Evolutionary conservation across 805 yeast genomes (phyloP), one percentile per base, ranked within the genome.

Genomic region (Candida nitratophila): DNA sequence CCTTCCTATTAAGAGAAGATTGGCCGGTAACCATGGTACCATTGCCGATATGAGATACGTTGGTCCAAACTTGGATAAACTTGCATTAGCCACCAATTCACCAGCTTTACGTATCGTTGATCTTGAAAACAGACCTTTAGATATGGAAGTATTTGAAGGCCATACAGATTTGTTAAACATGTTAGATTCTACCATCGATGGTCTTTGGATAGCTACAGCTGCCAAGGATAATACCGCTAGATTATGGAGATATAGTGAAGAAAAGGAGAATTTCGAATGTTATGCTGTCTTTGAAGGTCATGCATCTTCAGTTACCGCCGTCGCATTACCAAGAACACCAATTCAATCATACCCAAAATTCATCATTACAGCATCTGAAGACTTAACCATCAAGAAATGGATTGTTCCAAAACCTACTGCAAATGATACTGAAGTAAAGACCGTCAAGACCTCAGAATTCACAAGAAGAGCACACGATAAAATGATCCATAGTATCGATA

Each of bases 391-490:
- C 32, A 89, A 89, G 60, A 83, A 81, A 60, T 89, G 96, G 96
- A 71, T 71, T 38, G 75, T 89, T 26, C 88, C 90, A 5, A 66
- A 65, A 43, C 66, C 64, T n/a, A 47, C 36, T 8, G 36, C 36
- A 29, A 20, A 21, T 9, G 27, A 39, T 26, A 21, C 21, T 8
- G 35, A 39, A 27, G 46, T 54, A 4, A 51, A 55, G 17, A 52
- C 57, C 3, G 71, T 86, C 7, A 79, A 73, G 53, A 68, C 72
- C 2, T 85, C 96, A 2, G 88, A 81, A 44, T 93, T 83, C 63
- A 93, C 99, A 0, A 79, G 96, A 70, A 79, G 90, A 57, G 98
- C 97, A 1, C 99, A 93, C 61, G 98, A 93, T 44, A 93, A 91
- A 61, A 96, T 93, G 63, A 93, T 93, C 47, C 95, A 93, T 56